Conservation (phyloP, 176 grass and related monocot genomes). For the Lolium rigidum region DNA sequence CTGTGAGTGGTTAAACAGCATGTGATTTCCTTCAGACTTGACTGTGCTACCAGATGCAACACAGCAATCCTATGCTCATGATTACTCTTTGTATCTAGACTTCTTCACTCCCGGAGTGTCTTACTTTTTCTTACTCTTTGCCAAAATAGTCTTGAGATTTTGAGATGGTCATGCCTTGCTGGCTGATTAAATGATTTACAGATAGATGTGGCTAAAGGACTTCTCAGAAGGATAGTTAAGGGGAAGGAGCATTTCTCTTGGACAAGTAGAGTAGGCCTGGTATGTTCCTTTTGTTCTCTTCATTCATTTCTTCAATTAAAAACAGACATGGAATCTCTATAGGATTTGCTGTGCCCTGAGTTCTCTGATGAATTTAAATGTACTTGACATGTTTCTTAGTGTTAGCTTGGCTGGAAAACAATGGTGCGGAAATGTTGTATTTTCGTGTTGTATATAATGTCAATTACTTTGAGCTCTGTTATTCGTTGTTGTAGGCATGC, state of each 20-base stretch:
- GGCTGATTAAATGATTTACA: slow-evolving; percentile 52
- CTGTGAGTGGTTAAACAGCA: neutral
- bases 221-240: slow-evolving; percentile 77
- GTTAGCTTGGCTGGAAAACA: slow-evolving; percentile 15
- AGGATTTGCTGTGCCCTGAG: neutral
- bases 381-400: slow-evolving; percentile 13
- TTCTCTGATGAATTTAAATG: slow-evolving; percentile 28
- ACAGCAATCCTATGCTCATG: neutral
- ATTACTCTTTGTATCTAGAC: slow-evolving; percentile 13
- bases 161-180: slow-evolving; percentile 3
- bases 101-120: slow-evolving; percentile 16
- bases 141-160: slow-evolving; percentile 32
- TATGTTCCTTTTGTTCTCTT: slow-evolving; percentile 47
- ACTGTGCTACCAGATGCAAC: slow-evolving; percentile 16
- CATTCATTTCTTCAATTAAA: slow-evolving; percentile 1
- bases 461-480: neutral
- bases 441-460: neutral
- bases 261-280: slow-evolving; percentile 95
- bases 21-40: slow-evolving; percentile 8
- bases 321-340: slow-evolving; percentile 4
- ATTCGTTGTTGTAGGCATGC: neutral
- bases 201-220: slow-evolving; percentile 78
- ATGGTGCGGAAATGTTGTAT: neutral
- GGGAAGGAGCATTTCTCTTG: slow-evolving; percentile 76
- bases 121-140: slow-evolving; percentile 17